Percentiles rank a stretch among this genome's conserved stretches.
These are phyloP conservation scores for Pseudogymnoascus sp. DNA, from an alignment of 2,329 filamentous ascomycete genomes.

Conservation along the genomic window DNA sequence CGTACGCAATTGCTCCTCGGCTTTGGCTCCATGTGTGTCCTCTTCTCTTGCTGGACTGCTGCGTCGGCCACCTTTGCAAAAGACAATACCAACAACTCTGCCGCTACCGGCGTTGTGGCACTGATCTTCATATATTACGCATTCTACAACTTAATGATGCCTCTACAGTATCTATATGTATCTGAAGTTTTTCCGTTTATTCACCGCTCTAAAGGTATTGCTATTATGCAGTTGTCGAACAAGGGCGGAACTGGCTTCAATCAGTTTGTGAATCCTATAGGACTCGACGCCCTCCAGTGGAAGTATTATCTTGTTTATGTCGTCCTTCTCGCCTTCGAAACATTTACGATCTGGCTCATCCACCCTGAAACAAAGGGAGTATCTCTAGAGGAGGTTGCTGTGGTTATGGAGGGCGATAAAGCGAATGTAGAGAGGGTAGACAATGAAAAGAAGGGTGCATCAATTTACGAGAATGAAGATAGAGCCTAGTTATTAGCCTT, in stretches of 20 bases:
- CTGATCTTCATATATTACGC: constrained; percentile 9
- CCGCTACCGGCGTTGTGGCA: not conserved
- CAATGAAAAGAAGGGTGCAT: not conserved
- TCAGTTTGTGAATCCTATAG: constrained; percentile 36
- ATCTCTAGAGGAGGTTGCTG: constrained; percentile 14
- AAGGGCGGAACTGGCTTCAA: constrained; percentile 27
- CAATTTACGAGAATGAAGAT: not conserved
- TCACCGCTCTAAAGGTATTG: constrained; percentile 9
- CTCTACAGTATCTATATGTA: not conserved
- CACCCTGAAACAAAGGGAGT: constrained; percentile 20
- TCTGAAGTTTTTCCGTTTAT: constrained; percentile 3
- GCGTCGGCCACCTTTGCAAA: constrained; percentile 5
- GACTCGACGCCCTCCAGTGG: constrained; percentile 30
- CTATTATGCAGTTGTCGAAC: constrained; percentile 19
- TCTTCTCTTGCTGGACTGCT: not conserved
- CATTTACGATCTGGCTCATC: constrained; percentile 29
- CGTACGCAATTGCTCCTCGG: not conserved
- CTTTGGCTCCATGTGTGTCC: not conserved
- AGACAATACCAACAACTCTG: not conserved
- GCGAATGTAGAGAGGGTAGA: not conserved
- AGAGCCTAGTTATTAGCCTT: not conserved
- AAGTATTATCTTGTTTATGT: constrained; percentile 34
- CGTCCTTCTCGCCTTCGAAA: constrained; percentile 26
- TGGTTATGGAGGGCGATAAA: not conserved
- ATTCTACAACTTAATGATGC: constrained; percentile 9